phyloP scores from a whole-genome alignment of 805 yeast species.

The Starmerella sirachaensis region DNA sequence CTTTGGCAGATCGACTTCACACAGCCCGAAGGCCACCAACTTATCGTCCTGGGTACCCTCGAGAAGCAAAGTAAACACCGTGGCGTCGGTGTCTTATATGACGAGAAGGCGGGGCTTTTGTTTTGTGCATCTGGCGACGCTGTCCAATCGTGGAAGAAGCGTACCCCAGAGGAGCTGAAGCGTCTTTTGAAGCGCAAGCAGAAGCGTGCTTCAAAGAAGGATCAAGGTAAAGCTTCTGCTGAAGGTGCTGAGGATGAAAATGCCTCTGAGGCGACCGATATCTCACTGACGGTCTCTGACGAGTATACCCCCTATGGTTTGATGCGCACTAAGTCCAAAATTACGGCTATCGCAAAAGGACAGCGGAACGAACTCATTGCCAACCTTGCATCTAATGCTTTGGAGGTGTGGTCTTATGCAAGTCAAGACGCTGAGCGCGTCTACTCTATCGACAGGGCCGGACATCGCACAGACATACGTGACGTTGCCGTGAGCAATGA shows the following conservation, averaged over 20 bases:
- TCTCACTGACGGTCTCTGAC: constrained; percentile 22
- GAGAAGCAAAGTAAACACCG: constrained; percentile 42
- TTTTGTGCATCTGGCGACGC: constrained; percentile 61
- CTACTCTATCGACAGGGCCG: constrained; percentile 57
- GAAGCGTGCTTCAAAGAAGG: constrained; percentile 65
- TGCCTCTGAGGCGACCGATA: constrained; percentile 20
- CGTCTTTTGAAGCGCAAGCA: constrained; percentile 69
- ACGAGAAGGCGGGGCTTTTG: constrained; percentile 4
- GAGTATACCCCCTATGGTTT: constrained; percentile 57
- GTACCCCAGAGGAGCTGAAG: constrained; percentile 63
- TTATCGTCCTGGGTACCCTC: constrained; percentile 51
- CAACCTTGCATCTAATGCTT: constrained; percentile 58
- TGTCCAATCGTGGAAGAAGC: constrained; percentile 64
- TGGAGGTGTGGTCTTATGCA: constrained; percentile 51
- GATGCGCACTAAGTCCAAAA: constrained; percentile 36
- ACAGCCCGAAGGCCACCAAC: constrained; percentile 39
- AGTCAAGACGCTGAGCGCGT: constrained; percentile 25
- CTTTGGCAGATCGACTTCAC: constrained; percentile 64
- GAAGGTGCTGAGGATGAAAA: constrained; percentile 45
- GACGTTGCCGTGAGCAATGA: constrained; percentile 74
- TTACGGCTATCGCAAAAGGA: constrained; percentile 27
- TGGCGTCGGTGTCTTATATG: constrained; percentile 11
- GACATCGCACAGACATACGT: constrained; percentile 85
- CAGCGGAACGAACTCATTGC: constrained; percentile 49
- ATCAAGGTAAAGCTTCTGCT: constrained; percentile 30